Percentiles rank a stretch among this genome's conserved stretches.
Evolutionary conservation across 306 rosid genomes (phyloP).

Genomic region (Senna tora): DNA sequence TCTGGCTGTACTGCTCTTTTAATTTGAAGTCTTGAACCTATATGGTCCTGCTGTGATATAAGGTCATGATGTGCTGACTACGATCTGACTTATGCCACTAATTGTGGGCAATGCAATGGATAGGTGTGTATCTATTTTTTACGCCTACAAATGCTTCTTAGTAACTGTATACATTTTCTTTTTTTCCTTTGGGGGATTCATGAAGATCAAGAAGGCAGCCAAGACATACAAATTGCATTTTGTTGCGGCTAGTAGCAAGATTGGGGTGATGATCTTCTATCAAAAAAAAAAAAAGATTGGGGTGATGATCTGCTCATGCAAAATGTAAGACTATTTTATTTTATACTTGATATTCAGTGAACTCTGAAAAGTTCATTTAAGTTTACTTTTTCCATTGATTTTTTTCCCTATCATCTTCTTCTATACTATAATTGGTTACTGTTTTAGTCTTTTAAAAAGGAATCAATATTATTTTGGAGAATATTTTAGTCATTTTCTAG

Average conservation of each 20-base stretch:
- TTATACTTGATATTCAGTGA: constrained; percentile 7
- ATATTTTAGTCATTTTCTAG: too few relatives aligned
- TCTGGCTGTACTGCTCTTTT: background rate
- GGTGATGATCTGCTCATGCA: constrained; percentile 12
- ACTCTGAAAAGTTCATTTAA: background rate
- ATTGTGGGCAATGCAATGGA: background rate
- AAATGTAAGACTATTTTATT: constrained; percentile 33
- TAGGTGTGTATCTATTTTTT: background rate
- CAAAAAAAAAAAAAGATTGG: too few relatives aligned
- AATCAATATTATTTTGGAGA: too few relatives aligned
- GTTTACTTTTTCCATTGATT: background rate
- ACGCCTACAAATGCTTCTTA: background rate
- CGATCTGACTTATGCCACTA: background rate
- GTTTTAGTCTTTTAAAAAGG: background rate
- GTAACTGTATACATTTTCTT: constrained; percentile 7
- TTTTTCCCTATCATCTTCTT: background rate
- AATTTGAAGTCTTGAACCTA: background rate
- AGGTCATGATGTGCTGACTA: background rate
- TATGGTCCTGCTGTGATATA: background rate
- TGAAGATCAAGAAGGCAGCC: constrained; percentile 44
- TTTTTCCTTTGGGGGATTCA: constrained; percentile 5
- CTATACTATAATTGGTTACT: background rate
- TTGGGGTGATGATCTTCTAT: too few relatives aligned
- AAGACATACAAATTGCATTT: constrained; percentile 37
- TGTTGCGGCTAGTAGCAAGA: constrained; percentile 38